These are phyloP conservation scores for Pontederia paniculata DNA, from an alignment of 176 grass and related monocot species.

Conservation along the genomic window DNA sequence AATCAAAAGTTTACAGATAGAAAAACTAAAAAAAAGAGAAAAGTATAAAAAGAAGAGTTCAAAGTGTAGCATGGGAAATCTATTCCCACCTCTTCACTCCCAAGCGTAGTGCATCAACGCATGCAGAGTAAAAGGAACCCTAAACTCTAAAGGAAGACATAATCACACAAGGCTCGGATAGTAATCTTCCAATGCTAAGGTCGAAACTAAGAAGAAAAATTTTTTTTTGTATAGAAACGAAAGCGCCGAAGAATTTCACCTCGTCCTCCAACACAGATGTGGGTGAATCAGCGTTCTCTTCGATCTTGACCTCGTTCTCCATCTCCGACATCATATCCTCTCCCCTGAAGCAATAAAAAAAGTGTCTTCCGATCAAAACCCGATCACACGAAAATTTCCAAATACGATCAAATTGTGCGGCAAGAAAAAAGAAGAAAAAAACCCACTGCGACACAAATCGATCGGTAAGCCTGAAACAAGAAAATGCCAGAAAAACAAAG, in stretches of 20 bases:
- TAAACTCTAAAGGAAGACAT: neutral
- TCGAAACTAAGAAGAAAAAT: neutral
- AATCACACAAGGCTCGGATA: no score
- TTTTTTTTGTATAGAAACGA: neutral
- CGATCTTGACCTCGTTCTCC: conserved; percentile 15
- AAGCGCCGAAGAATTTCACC: conserved; percentile 23
- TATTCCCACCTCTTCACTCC: neutral
- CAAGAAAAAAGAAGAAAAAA: no score
- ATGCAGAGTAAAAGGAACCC: neutral
- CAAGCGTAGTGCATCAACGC: no score
- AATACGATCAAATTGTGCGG: no score
- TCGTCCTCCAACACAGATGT: conserved; percentile 80
- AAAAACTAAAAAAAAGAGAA: neutral
- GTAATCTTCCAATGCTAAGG: neutral
- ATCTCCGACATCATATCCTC: conserved; percentile 39
- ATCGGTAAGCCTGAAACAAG: no score
- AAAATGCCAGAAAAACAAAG: no score
- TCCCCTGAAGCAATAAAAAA: neutral
- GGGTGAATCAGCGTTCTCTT: conserved; percentile 46
- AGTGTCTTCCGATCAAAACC: no score
- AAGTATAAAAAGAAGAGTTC: neutral
- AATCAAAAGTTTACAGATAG: neutral
- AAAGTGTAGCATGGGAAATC: neutral
- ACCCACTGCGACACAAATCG: no score
- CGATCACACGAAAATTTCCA: no score